Evolutionary conservation across 345 rosid genomes (phyloP), one percentile per base, ranked within the genome.

Genomic region (Salix viminalis): DNA sequence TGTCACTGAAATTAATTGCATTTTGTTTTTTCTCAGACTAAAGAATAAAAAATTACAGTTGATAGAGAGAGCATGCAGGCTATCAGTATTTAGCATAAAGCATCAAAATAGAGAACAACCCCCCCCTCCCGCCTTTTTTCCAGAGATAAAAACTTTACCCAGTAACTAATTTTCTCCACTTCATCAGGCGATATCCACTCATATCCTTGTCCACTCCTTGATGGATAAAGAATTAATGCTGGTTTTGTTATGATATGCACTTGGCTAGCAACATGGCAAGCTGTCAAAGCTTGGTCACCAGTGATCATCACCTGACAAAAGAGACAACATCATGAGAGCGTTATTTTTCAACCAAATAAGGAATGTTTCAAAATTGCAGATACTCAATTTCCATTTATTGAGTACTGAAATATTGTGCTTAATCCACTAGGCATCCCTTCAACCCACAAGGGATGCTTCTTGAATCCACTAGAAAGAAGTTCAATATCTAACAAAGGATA

Each of bases 261-360:
- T 89, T 93, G 94, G 87, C 91, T 81, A 46, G 98, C 99, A 85
- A 96, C 99, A 84, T 96, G 93, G 80, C 99, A 96, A 80, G 99
- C 99, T 52, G 99, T 96, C 91, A 96, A 87, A 72, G 98, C 98
- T 94, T 96, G 99, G 83, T 96, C 99, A 81, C 99, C 99, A 44
- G 98, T 96, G 75, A 96, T 96, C 99, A 96, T 96, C 77, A 84
- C 97, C 99, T 96, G 75, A 73, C 39, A 85, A 80, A 70, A 84
- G 41, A 65, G 79, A 66, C 16, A 6, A 7, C 58, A 30, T 75
- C 61, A 37, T 28, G 52, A 34, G 21, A 65, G 48, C 16, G 67
- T 19, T 23, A 56, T 67, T 44, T 36, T 21, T 69, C 44, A 56
- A 72, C 18, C 23, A 68, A 67, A 15, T 67, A 13, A 37, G 9